Conservation (phyloP, 768 basidiomycete genomes). For the Psilocybe cubensis region DNA sequence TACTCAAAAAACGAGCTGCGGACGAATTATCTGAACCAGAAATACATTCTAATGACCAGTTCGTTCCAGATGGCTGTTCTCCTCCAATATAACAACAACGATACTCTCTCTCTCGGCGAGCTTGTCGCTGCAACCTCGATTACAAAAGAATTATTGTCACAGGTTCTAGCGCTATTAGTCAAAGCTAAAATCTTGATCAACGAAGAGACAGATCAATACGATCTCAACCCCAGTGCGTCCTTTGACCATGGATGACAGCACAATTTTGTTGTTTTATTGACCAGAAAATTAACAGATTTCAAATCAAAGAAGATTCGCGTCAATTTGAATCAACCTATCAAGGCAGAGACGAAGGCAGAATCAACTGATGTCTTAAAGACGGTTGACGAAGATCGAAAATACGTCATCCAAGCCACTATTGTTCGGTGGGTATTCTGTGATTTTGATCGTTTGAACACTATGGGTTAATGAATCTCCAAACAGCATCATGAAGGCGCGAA, state of each 20-base stretch:
- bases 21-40: slow-evolving; percentile 91
- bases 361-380: slow-evolving; percentile 90
- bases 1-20: slow-evolving; percentile 96
- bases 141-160: slow-evolving; percentile 75
- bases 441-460: slow-evolving; percentile 2
- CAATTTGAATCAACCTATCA: slow-evolving; percentile 90
- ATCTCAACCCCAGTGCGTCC: slow-evolving; percentile 74
- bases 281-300: slow-evolving; percentile 55
- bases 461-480: slow-evolving; percentile 2
- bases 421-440: slow-evolving; percentile 57
- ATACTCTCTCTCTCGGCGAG: slow-evolving; percentile 83
- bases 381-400: slow-evolving; percentile 97
- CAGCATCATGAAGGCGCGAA: slow-evolving; percentile 94
- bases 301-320: slow-evolving; percentile 95
- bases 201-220: slow-evolving; percentile 88
- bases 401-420: slow-evolving; percentile 94
- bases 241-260: not conserved
- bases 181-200: slow-evolving; percentile 91
- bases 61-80: slow-evolving; percentile 96
- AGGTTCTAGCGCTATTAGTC: slow-evolving; percentile 67
- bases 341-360: slow-evolving; percentile 93
- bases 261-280: not conserved
- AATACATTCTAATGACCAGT: slow-evolving; percentile 95
- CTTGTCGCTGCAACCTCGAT: slow-evolving; percentile 80
- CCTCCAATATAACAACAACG: slow-evolving; percentile 90